Base-by-base conservation (phyloP, 306 rosid species). In the Alnus rubra region DNA sequence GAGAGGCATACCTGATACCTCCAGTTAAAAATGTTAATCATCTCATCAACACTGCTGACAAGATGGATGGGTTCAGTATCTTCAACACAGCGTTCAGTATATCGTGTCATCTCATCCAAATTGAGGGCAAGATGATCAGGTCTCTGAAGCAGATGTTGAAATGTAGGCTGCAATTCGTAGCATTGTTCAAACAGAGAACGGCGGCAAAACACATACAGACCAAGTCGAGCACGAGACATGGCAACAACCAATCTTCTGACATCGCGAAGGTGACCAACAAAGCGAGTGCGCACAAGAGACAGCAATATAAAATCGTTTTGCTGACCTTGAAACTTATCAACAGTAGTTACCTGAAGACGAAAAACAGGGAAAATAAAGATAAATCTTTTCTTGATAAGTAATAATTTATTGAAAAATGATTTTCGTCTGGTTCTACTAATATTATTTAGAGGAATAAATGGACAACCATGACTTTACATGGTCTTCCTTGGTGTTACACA, bases 251-350 rank as follows among this genome's bases (percentile, higher is more conserved):
- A 88, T 90, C 99, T 95, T 82, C 99, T 87, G 64, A 95, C 99
- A 88, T 93, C 99, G 30, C 99, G 96, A 54, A 95, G 91, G 85
- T 95, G 99, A 88, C 99, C 99, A 72, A 95, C 99, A 78, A 92
- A 89, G 71, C 96, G 92, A 31, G 99, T 90, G 54, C 99, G 98
- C 74, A 90, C 98, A 67, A 95, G 97, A 62, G 98, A 95, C 49
- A 95, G 88, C 90, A 95, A 69, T 84, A 91, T 93, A 86, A 84
- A 95, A 90, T 95, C 99, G 83, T 95, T 95, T 81, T 95, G 99
- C 88, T 95, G 99, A 82, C 99, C 99, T 90, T 95, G 99, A 90
- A 95, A 95, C 81, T 95, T 95, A 81, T 95, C 99, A 30, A 93
- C 99, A 18, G 96, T 95, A 12, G 99, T 79, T 80, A 95, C 95